Base-by-base conservation (phyloP, 306 rosid species). In the Oemleria cerasiformis region DNA sequence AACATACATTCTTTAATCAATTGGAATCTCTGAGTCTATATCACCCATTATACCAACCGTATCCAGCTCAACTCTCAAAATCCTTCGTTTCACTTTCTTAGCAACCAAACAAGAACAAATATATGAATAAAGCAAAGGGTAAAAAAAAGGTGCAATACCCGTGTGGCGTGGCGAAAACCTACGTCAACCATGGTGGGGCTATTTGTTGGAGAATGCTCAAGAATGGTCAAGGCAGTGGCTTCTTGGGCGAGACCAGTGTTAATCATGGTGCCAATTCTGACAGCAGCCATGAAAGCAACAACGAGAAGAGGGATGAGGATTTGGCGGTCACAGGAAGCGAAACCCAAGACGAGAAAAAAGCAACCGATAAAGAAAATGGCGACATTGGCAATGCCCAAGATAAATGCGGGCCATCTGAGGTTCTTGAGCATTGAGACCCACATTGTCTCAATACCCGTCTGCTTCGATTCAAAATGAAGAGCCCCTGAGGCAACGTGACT, bases 191-290 rank as follows among this genome's bases (percentile, higher is more conserved):
- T 75, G 43, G 63, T 50, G 15, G 75, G 17, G 25, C 70, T 8
- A 49, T 78, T 77, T 9, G 78, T 53, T 0, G 80, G 80, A 7
- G 83, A 71, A 39, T 75, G 38, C 10, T 85, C 70, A 7, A 90
- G 84, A 43, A 92, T 84, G 71, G 79, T 57, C 9, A 39, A 72
- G 62, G 96, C 98, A 20, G 90, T 86, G 57, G 87, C 83, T 34
- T 76, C 77, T 67, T 92, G 96, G 13, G 92, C 91, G 9, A 84
- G 7, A 2, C 85, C 96, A 41, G 85, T 85, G 21, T 48, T 85
- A n/a, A 86, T 60, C 88, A 88, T 86, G 62, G 75, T 74, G 4
- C 62, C 16, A 21, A 92, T 62, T 48, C 92, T 72, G 14, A 90
- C 9, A 30, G 72, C 59, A 9, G 98, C 79, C 30, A 40, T 55